These are phyloP conservation scores for Rhizopogon salebrosus DNA, from an alignment of 768 basidiomycete genomes.

Conservation along the genomic window DNA sequence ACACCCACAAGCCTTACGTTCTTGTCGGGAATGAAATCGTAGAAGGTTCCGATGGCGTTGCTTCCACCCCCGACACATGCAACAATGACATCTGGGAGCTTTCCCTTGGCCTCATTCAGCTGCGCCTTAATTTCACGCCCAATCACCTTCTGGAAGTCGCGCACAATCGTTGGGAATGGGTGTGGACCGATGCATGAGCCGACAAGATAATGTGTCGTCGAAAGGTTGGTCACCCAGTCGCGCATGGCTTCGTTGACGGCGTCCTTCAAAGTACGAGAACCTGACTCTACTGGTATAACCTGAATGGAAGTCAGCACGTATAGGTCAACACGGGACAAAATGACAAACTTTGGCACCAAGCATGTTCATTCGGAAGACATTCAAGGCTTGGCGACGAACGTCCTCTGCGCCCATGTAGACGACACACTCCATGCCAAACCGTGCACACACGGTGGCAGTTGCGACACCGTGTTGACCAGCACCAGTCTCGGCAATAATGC, in stretches of 20 bases:
- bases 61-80: slow-evolving; percentile 98
- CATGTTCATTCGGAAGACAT: slow-evolving; percentile 98
- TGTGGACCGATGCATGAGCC: slow-evolving; percentile 97
- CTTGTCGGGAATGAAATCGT: slow-evolving; percentile 91
- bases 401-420: slow-evolving; percentile 99
- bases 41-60: slow-evolving; percentile 97
- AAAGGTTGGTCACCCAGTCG: slow-evolving; percentile 96
- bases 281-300: slow-evolving; percentile 93
- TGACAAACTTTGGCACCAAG: slow-evolving; percentile 76
- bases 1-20: slow-evolving; percentile 85
- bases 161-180: slow-evolving; percentile 98
- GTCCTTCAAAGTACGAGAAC: slow-evolving; percentile 93
- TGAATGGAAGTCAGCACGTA: slow-evolving; percentile 23
- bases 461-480: slow-evolving; percentile 99
- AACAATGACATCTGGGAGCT: slow-evolving; percentile 90
- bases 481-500: slow-evolving; percentile 98
- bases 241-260: slow-evolving; percentile 98
- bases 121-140: slow-evolving; percentile 92
- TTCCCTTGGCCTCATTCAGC: slow-evolving; percentile 63
- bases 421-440: slow-evolving; percentile 91
- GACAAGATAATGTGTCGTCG: slow-evolving; percentile 93
- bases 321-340: neutral
- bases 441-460: slow-evolving; percentile 96
- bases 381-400: slow-evolving; percentile 90
- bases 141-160: slow-evolving; percentile 96